Conservation (phyloP, 176 grass and related monocot genomes). For the Cenchrus purpureus region DNA sequence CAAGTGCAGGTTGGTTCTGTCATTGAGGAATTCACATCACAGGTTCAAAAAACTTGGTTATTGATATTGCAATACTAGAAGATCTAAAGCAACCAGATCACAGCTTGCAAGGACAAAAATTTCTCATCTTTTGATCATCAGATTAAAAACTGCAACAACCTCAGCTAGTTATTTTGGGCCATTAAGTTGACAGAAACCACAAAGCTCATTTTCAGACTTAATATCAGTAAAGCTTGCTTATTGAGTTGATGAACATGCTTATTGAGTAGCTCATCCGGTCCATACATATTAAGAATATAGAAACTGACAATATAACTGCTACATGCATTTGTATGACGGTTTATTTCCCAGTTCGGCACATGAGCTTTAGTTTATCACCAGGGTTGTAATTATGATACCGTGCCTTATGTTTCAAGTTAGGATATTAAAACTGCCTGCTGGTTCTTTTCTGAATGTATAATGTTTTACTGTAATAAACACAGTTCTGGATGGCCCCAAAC, state of each 20-base stretch:
- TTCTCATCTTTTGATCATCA: slow-evolving; percentile 10
- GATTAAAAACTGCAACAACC: slow-evolving; percentile 23
- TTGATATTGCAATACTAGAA: slow-evolving; percentile 15
- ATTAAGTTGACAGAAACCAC: neutral
- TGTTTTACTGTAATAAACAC: neutral
- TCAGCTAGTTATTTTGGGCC: neutral
- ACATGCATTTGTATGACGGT: neutral
- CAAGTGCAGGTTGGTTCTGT: slow-evolving; percentile 95
- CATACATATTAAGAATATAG: neutral
- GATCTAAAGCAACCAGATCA: slow-evolving; percentile 28
- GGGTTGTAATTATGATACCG: neutral
- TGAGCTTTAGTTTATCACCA: slow-evolving; percentile 28
- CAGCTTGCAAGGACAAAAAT: neutral
- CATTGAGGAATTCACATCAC: slow-evolving; percentile 27
- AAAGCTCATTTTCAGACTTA: slow-evolving; percentile 16
- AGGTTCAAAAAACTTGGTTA: slow-evolving; percentile 3
- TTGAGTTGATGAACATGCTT: neutral
- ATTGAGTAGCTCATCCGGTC: slow-evolving; percentile 19
- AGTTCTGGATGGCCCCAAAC: too few species aligned
- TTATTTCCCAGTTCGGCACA: slow-evolving; percentile 6
- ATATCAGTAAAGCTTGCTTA: neutral
- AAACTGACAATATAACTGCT: neutral
- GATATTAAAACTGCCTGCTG: neutral
- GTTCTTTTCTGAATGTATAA: slow-evolving; percentile 7
- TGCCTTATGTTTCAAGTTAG: slow-evolving; percentile 5